Conservation (phyloP, 352 stramenopile genomes). For the Bremia lactucae region DNA sequence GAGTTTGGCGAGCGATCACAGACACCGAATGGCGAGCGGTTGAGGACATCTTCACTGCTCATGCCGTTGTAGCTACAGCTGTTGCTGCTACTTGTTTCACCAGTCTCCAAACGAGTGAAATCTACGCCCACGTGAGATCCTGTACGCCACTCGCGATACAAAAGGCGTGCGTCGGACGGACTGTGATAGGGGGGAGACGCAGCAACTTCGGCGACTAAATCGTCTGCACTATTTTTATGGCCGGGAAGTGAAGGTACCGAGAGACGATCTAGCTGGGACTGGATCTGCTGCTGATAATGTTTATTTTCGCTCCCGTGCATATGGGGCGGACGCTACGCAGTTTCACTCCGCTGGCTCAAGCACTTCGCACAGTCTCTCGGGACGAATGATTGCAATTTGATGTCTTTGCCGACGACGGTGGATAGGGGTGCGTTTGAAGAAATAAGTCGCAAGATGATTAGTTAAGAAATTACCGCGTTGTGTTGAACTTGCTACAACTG, state of each 20-base stretch:
- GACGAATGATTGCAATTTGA: constrained; percentile 11
- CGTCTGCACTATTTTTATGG: constrained; percentile 56
- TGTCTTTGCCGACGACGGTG: not conserved
- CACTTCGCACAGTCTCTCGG: not conserved
- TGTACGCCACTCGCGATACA: constrained; percentile 76
- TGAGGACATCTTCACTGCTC: constrained; percentile 52
- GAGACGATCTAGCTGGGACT: constrained; percentile 1
- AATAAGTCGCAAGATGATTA: no score
- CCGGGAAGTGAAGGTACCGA: constrained; percentile 6
- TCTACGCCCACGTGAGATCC: constrained; percentile 36
- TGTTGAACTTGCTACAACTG: constrained; percentile 15
- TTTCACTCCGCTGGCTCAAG: not conserved
- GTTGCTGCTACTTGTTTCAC: constrained; percentile 6
- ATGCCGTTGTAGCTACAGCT: constrained; percentile 18
- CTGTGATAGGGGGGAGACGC: constrained; percentile 38
- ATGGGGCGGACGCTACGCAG: not conserved
- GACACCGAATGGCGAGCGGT: constrained; percentile 52
- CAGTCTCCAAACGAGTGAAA: constrained; percentile 16
- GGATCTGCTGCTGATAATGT: constrained; percentile 1
- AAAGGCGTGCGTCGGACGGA: constrained; percentile 51
- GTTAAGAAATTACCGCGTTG: not conserved
- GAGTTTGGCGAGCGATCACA: constrained; percentile 37
- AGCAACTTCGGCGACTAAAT: constrained; percentile 40
- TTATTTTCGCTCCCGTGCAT: constrained; percentile 20
- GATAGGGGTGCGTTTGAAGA: constrained; percentile 10